Evolutionary conservation across 768 basidiomycete genomes (phyloP), one percentile per base, ranked within the genome.

Genomic region (Panaeolus cyanescens): DNA sequence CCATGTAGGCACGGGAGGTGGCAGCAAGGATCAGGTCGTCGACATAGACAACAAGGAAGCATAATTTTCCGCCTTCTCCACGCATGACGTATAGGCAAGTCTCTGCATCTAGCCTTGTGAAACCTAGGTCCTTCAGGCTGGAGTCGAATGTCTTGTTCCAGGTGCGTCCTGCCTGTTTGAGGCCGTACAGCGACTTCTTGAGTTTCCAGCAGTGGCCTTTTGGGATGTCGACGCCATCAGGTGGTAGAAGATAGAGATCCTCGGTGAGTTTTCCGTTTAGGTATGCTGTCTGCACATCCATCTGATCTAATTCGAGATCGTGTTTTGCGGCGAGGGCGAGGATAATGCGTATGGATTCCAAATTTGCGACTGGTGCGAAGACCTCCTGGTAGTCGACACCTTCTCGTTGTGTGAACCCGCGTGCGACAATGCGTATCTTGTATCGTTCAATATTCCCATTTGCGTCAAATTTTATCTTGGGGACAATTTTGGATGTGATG

Each of bases 261-360:
- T 67, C 65, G 0, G 54, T 37, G 30, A 67, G 59, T 32, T 66
- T 59, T 4, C 65, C 64, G 42, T 68, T 67, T 20, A 68, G 58
- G 54, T 65, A 70, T 15, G 66, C 68, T 1, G 64, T 64, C 12
- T 56, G 57, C 10, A 65, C 63, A 45, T 69, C 68, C 63, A 69
- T 59, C n/a, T 65, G 64, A n/a, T 68, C 59, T 10, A 68, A 60
- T n/a, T 65, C 60, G 39, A 66, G 64, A 22, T 64, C 40, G 42
- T 62, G 59, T 32, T 62, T 60, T 8, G 64, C 60, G 3, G 68
- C 64, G 5, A 67, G 56, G 1, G 65, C 62, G 20, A 65, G 32
- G 17, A 69, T 63, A 10, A 65, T 61, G 1, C 64, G 58, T 25
- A 69, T 62, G 9, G 64, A 65, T 50, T 61, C 62, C 2, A 64